phyloP scores from a whole-genome alignment of 2,329 filamentous ascomycete genomes.

The Scytalidium lignicola region DNA sequence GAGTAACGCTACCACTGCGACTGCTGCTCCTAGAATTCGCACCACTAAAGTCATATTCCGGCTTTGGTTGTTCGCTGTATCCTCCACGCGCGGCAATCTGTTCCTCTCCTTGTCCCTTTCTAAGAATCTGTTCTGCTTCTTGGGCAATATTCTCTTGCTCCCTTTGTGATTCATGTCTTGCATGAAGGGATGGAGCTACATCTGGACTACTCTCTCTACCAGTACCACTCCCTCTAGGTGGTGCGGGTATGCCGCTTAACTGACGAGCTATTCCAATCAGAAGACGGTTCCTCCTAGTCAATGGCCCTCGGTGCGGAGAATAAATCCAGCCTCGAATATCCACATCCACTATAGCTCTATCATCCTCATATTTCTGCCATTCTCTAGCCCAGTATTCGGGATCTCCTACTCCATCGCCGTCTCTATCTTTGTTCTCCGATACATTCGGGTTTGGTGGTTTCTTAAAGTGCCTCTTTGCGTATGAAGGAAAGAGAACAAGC shows the following conservation, averaged over 20 bases:
- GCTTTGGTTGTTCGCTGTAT: conserved; percentile 63
- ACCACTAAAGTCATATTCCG: conserved; percentile 34
- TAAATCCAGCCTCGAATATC: conserved; percentile 97
- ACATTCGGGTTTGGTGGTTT: conserved; percentile 15
- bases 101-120: conserved; percentile 65
- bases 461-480: conserved; percentile 55
- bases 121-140: conserved; percentile 73
- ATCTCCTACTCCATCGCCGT: conserved; percentile 46
- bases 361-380: conserved; percentile 75
- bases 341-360: conserved; percentile 84
- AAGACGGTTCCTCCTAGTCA: conserved; percentile 82
- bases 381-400: conserved; percentile 72
- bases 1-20: conserved; percentile 13
- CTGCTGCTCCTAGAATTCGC: conserved; percentile 12
- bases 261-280: conserved; percentile 82
- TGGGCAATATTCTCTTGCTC: conserved; percentile 63
- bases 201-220: conserved; percentile 25
- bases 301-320: conserved; percentile 73
- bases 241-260: conserved; percentile 78
- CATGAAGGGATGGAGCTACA: conserved; percentile 16
- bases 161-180: conserved; percentile 39
- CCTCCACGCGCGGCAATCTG: conserved; percentile 64
- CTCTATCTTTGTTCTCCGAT: conserved; percentile 29
- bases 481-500: conserved; percentile 93
- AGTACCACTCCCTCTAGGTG: conserved; percentile 36